phyloP scores from a whole-genome alignment of 192 early-diverging fungal genomes.

The Phlyctochytrium bullatum region DNA sequence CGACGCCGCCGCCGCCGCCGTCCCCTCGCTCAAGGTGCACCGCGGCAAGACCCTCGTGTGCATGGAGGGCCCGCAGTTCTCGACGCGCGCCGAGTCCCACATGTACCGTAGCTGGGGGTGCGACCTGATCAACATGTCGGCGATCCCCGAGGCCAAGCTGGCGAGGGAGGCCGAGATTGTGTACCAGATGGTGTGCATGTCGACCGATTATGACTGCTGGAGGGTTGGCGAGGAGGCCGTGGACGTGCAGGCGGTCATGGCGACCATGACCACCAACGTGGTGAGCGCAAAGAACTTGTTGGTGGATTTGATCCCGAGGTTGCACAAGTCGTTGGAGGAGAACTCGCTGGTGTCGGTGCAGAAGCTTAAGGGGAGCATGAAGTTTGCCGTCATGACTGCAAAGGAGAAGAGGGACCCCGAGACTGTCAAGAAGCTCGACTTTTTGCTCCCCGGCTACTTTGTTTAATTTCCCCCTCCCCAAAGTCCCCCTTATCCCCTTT shows the following conservation, averaged over 20 bases:
- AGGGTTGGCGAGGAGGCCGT: conserved; percentile 56
- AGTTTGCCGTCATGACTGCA: conserved; percentile 80
- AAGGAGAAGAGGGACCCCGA: conserved; percentile 69
- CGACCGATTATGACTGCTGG: conserved; percentile 95
- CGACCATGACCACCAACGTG: conserved; percentile 82
- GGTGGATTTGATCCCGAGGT: conserved; percentile 69
- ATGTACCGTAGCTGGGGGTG: conserved; percentile 93
- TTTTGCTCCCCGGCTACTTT: conserved; percentile 65
- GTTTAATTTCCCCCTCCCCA: no score
- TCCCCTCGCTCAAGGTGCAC: conserved; percentile 69
- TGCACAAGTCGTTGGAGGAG: conserved; percentile 60
- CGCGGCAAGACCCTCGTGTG: conserved; percentile 82
- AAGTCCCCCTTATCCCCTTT: no score
- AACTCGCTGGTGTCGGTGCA: conserved; percentile 49
- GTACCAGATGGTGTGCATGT: conserved; percentile 99
- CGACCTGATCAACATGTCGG: conserved; percentile 98
- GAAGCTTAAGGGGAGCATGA: conserved; percentile 76
- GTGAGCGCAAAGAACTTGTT: conserved; percentile 81
- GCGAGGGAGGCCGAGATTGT: conserved; percentile 98
- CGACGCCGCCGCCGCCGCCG: conserved; percentile 36
- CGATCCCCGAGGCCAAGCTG: conserved; percentile 93
- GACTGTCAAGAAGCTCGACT: conserved; percentile 75
- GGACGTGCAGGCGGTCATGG: conserved; percentile 77
- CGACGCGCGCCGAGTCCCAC: conserved; percentile 94
- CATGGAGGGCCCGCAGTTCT: conserved; percentile 99